Conservation (phyloP, 2,329 filamentous ascomycete species). For the Aspergillus ibericus region DNA sequence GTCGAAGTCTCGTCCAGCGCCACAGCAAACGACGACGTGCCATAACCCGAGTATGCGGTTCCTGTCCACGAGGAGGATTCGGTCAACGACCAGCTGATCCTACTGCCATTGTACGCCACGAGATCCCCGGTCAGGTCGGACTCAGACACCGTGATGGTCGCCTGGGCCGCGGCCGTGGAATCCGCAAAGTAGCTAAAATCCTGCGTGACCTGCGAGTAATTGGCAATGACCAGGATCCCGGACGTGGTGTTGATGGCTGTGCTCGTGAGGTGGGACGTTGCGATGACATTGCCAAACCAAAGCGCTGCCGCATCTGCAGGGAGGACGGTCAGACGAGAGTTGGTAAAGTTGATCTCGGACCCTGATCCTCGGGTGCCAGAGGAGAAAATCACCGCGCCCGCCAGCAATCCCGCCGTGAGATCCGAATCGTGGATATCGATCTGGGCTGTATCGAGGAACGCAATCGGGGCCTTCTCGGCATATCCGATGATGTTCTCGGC, state of each 20-base stretch:
- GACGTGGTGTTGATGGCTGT: neutral
- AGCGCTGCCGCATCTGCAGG: neutral
- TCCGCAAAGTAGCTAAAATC: neutral
- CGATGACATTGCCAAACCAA: neutral
- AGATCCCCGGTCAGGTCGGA: neutral
- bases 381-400: neutral
- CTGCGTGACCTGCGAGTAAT: neutral
- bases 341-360: neutral
- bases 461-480: neutral
- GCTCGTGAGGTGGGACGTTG: neutral
- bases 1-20: neutral
- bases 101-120: neutral
- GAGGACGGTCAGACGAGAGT: neutral
- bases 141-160: neutral
- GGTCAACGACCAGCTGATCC: neutral
- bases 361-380: neutral
- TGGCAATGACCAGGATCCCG: neutral
- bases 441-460: neutral
- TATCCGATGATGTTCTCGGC: neutral
- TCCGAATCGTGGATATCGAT: neutral
- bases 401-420: neutral
- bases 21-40: neutral
- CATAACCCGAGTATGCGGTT: neutral
- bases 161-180: neutral
- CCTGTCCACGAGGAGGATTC: neutral